These are phyloP conservation scores for Peronospora farinosa DNA, from an alignment of 352 stramenopile species.

Conservation along the genomic window DNA sequence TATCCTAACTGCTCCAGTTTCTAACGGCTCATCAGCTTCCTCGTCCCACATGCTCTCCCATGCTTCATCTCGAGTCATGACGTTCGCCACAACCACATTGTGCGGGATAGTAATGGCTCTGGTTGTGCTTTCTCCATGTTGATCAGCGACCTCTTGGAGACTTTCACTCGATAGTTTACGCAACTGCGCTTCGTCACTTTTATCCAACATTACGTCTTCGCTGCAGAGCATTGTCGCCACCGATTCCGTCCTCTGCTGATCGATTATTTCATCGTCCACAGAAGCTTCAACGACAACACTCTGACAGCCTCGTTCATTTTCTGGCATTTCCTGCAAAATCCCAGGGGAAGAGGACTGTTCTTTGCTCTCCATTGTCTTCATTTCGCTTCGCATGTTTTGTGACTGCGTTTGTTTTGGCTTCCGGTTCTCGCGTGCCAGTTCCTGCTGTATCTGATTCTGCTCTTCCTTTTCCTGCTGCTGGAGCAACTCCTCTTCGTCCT, in stretches of 20 bases:
- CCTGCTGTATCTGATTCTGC: constrained; percentile 13
- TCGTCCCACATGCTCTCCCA: constrained; percentile 76
- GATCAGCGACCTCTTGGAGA: not conserved
- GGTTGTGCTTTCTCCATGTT: constrained; percentile 1
- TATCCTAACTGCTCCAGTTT: constrained; percentile 21
- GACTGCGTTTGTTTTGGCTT: constrained; percentile 1
- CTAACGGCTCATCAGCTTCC: constrained; percentile 35
- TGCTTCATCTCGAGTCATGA: constrained; percentile 65
- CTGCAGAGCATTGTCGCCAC: not conserved
- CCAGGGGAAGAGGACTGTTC: not conserved
- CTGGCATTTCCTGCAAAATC: constrained; percentile 5
- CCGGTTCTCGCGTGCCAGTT: constrained; percentile 10
- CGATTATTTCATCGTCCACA: not conserved
- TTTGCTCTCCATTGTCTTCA: constrained; percentile 1
- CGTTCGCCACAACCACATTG: constrained; percentile 18
- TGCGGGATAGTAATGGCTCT: constrained; percentile 2
- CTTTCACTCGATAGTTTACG: not conserved
- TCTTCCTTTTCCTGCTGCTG: constrained; percentile 20
- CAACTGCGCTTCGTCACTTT: constrained; percentile 1
- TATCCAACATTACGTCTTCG: constrained; percentile 1
- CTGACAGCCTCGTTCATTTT: constrained; percentile 5
- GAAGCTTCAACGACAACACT: not conserved
- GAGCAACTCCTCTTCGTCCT: constrained; percentile 38
- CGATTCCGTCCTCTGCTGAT: constrained; percentile 3
- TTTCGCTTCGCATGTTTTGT: constrained; percentile 1